phyloP scores from a whole-genome alignment of 2,329 filamentous ascomycete genomes.

The Neofusicoccum ribis region DNA sequence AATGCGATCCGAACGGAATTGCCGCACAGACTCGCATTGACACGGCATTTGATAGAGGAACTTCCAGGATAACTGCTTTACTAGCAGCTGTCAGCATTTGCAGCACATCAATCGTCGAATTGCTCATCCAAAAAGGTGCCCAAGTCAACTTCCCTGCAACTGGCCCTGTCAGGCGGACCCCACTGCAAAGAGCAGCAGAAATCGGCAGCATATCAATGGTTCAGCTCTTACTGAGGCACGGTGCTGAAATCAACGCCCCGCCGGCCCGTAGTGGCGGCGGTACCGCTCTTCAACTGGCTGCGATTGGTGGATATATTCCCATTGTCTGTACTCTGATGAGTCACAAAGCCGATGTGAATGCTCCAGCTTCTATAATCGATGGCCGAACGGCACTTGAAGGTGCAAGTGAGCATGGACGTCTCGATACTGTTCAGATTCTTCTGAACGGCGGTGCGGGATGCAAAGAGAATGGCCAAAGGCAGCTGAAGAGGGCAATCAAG shows the following conservation, averaged over 20 bases:
- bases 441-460: not conserved
- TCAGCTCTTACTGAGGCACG: not conserved
- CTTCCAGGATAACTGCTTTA: too few species aligned
- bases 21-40: too few species aligned
- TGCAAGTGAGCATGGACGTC: not conserved
- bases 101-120: too few species aligned
- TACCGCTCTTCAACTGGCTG: not conserved
- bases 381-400: not conserved
- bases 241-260: not conserved
- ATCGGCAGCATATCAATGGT: not conserved
- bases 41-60: too few species aligned
- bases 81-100: too few species aligned
- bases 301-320: not conserved
- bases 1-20: too few species aligned
- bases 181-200: not conserved
- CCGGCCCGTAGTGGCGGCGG: not conserved
- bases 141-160: too few species aligned
- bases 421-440: not conserved
- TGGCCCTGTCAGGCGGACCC: not conserved
- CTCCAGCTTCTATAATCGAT: not conserved
- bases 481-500: not conserved
- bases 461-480: not conserved
- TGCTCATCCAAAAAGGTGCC: too few species aligned
- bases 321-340: not conserved
- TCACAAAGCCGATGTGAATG: not conserved